A percentile compares a stretch with the other conserved stretches of the same genome.
phyloP scores from a whole-genome alignment of 768 basidiomycete species.

The Collybia sordida region DNA sequence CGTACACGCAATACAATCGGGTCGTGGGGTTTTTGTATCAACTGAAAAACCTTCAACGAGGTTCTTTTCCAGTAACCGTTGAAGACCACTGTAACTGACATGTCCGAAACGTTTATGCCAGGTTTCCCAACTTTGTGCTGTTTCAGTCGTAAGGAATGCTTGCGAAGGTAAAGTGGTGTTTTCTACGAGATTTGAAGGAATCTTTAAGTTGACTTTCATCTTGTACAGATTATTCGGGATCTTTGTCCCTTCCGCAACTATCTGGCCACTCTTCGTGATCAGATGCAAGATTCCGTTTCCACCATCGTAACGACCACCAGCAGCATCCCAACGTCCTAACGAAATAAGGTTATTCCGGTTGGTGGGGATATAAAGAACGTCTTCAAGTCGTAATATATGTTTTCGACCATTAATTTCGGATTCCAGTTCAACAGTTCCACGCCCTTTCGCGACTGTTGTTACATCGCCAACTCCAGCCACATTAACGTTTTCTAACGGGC shows the following conservation, averaged over 20 bases:
- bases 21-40: neutral
- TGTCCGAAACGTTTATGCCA: slow-evolving; percentile 4
- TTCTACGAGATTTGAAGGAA: neutral
- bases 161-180: neutral
- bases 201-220: neutral
- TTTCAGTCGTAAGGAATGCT: neutral
- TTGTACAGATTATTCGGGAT: neutral
- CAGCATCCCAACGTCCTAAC: slow-evolving; percentile 6
- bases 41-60: neutral
- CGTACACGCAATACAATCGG: slow-evolving; percentile 1
- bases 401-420: neutral
- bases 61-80: neutral
- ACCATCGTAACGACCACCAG: slow-evolving; percentile 2
- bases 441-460: neutral
- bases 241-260: neutral
- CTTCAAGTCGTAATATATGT: neutral
- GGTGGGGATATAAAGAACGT: neutral
- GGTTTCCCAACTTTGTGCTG: slow-evolving; percentile 1
- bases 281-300: neutral
- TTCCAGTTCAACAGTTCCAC: neutral
- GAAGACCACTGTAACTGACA: neutral
- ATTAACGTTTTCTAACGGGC: neutral
- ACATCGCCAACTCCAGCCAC: neutral
- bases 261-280: neutral
- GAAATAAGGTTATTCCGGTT: slow-evolving; percentile 7